Evolutionary conservation across 1,139 yeast genomes (phyloP), one percentile per base, ranked within the genome.

Genomic region (Yamadazyma dendronema): DNA sequence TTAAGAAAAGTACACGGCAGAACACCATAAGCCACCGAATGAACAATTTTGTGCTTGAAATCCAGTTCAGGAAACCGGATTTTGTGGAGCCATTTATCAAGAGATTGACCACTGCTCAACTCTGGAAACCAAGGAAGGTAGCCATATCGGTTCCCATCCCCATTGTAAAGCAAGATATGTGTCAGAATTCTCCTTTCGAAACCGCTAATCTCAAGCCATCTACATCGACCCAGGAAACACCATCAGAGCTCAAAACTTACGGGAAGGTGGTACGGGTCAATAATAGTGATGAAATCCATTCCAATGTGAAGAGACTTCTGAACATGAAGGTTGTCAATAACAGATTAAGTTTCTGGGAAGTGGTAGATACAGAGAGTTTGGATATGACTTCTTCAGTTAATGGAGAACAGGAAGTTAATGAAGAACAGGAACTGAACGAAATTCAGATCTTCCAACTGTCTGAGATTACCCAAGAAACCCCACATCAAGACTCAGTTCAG

Each of bases 71-170:
- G 16, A 45, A 47, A 31, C 12, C 29, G 4, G 35, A 35, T 5
- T 43, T 45, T 30, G 14, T 45, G 4, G 33, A 28, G 3, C 40
- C 45, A 3, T 47, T 49, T 19, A 36, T 44, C 9, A 39, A 37
- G 1, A 39, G 34, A 22, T 28, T 38, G 12, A 33, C 37, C n/a
- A 24, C 14, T 17, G 23, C 40, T 26, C 36, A 26, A n/a, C 25
- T 17, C 2, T 26, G 33, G 29, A 42, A 21, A 30, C 44, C 34
- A 3, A 34, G 16, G 37, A 43, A 30, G 23, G 31, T 28, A 4
- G 29, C 17, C 6, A 26, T 26, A 13, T 26, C 29, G 4, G 17
- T 26, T 13, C 29, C 29, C 7, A 24, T 24, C n/a, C n/a, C n/a
- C n/a, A n/a, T n/a, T n/a, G n/a, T n/a, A 21, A 21, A 21, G n/a